Conservation (phyloP, 768 basidiomycete species). For the Chiua virens region DNA sequence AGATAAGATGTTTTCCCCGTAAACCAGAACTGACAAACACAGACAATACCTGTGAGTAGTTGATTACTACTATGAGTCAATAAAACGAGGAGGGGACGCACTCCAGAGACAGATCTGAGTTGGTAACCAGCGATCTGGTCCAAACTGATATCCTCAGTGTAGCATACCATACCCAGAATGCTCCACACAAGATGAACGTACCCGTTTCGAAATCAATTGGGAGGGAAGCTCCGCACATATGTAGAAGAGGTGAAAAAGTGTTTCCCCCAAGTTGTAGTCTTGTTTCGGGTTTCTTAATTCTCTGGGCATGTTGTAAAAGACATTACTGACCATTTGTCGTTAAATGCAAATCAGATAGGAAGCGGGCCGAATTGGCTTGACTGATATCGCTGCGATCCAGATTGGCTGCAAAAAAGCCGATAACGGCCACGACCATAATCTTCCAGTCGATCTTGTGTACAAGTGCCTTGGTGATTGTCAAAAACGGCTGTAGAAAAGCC, state of each 20-base stretch:
- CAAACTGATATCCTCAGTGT: slow-evolving; percentile 44
- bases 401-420: slow-evolving; percentile 58
- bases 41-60: slow-evolving; percentile 47
- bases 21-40: slow-evolving; percentile 55
- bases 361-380: slow-evolving; percentile 59
- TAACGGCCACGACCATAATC: slow-evolving; percentile 55
- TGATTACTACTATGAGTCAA: not conserved
- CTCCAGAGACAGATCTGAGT: slow-evolving; percentile 58
- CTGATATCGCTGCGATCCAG: slow-evolving; percentile 52
- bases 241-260: slow-evolving; percentile 53
- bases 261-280: slow-evolving; percentile 61
- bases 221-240: slow-evolving; percentile 65
- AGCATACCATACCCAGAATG: not conserved
- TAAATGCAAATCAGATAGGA: slow-evolving; percentile 55
- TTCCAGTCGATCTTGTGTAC: slow-evolving; percentile 61
- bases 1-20: slow-evolving; percentile 51
- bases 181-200: slow-evolving; percentile 21
- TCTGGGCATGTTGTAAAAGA: not conserved
- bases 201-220: slow-evolving; percentile 59
- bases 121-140: slow-evolving; percentile 66
- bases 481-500: too few relatives aligned
- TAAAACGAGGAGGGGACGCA: not conserved
- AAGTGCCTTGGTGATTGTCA: slow-evolving; percentile 34
- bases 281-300: not conserved
- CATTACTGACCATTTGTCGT: slow-evolving; percentile 43